Percentiles rank a stretch among this genome's conserved stretches.
Conservation (phyloP, 345 rosid genomes). For the Cardamine occulta region DNA sequence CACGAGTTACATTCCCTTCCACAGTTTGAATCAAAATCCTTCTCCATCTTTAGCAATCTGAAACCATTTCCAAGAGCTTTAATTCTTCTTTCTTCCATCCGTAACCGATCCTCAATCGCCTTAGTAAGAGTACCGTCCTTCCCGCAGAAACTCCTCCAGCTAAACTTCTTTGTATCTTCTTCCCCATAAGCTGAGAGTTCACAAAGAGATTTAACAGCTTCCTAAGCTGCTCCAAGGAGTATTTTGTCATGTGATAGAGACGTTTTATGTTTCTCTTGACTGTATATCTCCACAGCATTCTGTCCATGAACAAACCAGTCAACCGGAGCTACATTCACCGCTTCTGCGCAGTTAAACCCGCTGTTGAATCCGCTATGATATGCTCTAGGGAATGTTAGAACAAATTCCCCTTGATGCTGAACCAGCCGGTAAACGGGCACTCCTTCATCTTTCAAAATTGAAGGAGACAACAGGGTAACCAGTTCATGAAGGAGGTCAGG, state of each 20-base stretch:
- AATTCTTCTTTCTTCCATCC: slow-evolving; percentile 62
- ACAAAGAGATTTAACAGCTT: slow-evolving; percentile 62
- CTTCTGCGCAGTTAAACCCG: slow-evolving; percentile 98
- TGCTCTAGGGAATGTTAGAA: slow-evolving; percentile 93
- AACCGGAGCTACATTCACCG: slow-evolving; percentile 93
- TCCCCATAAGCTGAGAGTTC: slow-evolving; percentile 47
- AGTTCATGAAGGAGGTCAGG: slow-evolving; percentile 79
- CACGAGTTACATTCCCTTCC: slow-evolving; percentile 80
- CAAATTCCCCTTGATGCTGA: slow-evolving; percentile 79
- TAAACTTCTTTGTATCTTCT: slow-evolving; percentile 47
- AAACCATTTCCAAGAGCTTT: slow-evolving; percentile 47
- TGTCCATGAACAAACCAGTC: slow-evolving; percentile 91
- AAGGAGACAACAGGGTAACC: slow-evolving; percentile 91
- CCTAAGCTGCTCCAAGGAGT: slow-evolving; percentile 65
- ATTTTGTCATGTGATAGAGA: slow-evolving; percentile 93
- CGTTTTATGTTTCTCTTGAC: slow-evolving; percentile 67
- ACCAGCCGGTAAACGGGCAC: slow-evolving; percentile 74
- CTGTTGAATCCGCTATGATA: slow-evolving; percentile 91
- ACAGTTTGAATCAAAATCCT: slow-evolving; percentile 50
- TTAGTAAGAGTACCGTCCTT: slow-evolving; percentile 69
- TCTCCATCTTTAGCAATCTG: slow-evolving; percentile 55
- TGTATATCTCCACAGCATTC: slow-evolving; percentile 77
- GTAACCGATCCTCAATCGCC: slow-evolving; percentile 70
- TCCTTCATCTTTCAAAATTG: slow-evolving; percentile 66
- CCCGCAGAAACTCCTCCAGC: slow-evolving; percentile 73